phyloP scores from a whole-genome alignment of 1,284 basidiomycete genomes.

The Ganoderma sinense region DNA sequence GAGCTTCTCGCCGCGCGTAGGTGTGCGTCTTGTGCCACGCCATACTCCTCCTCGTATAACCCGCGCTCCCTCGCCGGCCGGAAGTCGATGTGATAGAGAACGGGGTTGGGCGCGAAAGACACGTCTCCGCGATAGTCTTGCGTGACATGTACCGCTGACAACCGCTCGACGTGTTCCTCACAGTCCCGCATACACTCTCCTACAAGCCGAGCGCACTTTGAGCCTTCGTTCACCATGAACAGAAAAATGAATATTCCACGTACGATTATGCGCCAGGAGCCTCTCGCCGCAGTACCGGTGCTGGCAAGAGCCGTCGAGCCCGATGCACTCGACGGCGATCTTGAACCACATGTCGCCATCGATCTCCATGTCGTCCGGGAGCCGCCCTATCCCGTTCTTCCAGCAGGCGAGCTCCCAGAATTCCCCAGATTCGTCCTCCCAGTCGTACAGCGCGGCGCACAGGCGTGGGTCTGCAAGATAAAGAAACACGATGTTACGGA shows the following conservation, averaged over 20 bases:
- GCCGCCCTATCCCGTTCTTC: conserved; percentile 15
- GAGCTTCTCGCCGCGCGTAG: neutral
- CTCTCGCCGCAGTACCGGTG: conserved; percentile 17
- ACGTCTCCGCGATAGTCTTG: neutral
- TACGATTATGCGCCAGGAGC: conserved; percentile 4
- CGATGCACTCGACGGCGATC: conserved; percentile 15
- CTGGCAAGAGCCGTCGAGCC: conserved; percentile 16
- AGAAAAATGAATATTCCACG: neutral
- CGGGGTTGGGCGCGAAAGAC: neutral
- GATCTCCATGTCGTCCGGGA: neutral
- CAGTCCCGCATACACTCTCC: neutral
- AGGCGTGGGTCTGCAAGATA: neutral
- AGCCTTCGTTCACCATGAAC: neutral
- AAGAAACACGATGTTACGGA: conserved; percentile 21
- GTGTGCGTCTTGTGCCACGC: neutral
- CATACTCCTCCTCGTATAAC: neutral
- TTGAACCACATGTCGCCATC: conserved; percentile 3
- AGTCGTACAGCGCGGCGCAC: conserved; percentile 20
- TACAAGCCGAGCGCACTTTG: neutral
- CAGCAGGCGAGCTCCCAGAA: conserved; percentile 29
- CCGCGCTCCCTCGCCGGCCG: neutral
- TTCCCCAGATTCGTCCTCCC: conserved; percentile 8
- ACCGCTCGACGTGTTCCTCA: neutral
- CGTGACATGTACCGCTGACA: neutral
- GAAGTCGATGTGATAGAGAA: neutral